Evolutionary conservation across 768 basidiomycete genomes (phyloP).

Genomic region (Tylopilus balloui): DNA sequence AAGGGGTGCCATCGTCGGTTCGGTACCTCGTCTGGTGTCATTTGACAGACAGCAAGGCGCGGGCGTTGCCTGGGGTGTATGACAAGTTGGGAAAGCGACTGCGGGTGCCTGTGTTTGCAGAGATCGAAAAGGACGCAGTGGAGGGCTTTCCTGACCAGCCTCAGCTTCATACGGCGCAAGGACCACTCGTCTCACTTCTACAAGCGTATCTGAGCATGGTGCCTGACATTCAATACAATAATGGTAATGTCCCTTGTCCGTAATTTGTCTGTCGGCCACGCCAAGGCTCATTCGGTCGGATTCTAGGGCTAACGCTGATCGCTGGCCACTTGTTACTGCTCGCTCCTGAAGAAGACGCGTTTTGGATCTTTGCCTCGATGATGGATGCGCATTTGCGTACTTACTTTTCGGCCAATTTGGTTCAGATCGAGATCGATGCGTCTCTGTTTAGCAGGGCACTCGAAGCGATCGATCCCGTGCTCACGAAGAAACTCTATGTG

Average conservation of each 20-base stretch:
- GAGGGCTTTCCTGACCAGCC: conserved; percentile 53
- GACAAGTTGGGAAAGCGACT: conserved; percentile 54
- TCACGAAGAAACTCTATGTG: conserved; percentile 65
- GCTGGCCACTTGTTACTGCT: conserved; percentile 69
- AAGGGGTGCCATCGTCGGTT: conserved; percentile 80
- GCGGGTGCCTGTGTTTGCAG: conserved; percentile 42
- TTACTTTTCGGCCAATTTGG: conserved; percentile 59
- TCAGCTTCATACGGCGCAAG: conserved; percentile 52
- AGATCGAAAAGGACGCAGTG: conserved; percentile 58
- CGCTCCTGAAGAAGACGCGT: conserved; percentile 83
- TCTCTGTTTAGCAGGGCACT: conserved; percentile 64
- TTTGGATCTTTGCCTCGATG: conserved; percentile 84
- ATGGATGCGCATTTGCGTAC: conserved; percentile 82
- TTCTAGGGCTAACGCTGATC: conserved; percentile 60
- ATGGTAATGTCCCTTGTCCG: conserved; percentile 39
- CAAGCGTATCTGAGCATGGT: conserved; percentile 85
- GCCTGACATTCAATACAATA: conserved; percentile 68
- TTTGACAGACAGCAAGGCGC: conserved; percentile 71
- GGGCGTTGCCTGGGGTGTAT: conserved; percentile 67
- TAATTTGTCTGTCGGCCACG: not conserved
- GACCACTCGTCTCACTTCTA: conserved; percentile 52
- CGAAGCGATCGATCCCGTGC: conserved; percentile 52
- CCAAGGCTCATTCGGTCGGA: not conserved
- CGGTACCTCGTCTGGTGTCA: conserved; percentile 83
- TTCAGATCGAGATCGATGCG: conserved; percentile 74